A percentile compares a stretch with the other conserved stretches of the same genome.
Conservation (phyloP, 345 rosid genomes). For the Brassica cretica region DNA sequence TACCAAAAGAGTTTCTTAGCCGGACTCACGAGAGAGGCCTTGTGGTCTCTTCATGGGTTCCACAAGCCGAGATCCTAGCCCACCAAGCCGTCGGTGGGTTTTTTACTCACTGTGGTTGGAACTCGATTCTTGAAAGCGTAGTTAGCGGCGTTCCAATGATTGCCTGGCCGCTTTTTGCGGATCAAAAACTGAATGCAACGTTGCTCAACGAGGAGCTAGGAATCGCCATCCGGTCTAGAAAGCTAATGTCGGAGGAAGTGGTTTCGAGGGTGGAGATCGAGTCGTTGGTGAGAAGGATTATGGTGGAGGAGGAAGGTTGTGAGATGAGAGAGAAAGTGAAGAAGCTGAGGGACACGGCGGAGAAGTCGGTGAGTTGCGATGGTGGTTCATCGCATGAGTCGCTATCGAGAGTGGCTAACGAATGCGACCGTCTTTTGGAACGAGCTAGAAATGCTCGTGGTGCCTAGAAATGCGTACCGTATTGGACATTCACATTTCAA, state of each 20-base stretch:
- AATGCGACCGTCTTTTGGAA: slow-evolving; percentile 10
- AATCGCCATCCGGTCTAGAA: slow-evolving; percentile 31
- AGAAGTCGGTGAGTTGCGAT: slow-evolving; percentile 12
- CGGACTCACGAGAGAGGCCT: slow-evolving; percentile 23
- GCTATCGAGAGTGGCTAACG: slow-evolving; percentile 20
- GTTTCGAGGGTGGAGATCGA: slow-evolving; percentile 39
- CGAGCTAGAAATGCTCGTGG: slow-evolving; percentile 12
- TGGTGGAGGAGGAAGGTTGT: slow-evolving; percentile 43
- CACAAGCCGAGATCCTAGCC: slow-evolving; percentile 55
- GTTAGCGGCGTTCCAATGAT: slow-evolving; percentile 50
- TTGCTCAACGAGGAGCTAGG: slow-evolving; percentile 54
- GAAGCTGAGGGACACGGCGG: slow-evolving; percentile 35
- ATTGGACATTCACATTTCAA: background rate
- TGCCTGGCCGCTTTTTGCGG: slow-evolving; percentile 53
- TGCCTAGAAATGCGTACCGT: slow-evolving; percentile 7
- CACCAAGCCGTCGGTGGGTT: slow-evolving; percentile 60
- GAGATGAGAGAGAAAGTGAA: slow-evolving; percentile 48
- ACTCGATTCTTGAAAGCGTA: slow-evolving; percentile 57
- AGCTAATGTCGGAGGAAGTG: slow-evolving; percentile 17
- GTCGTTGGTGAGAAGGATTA: slow-evolving; percentile 46
- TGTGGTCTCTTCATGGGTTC: slow-evolving; percentile 56
- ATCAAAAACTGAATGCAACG: slow-evolving; percentile 34
- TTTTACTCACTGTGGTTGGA: slow-evolving; percentile 85
- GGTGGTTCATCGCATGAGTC: slow-evolving; percentile 22
- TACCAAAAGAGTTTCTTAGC: slow-evolving; percentile 22